A percentile compares a stretch with the other conserved stretches of the same genome.
Conservation (phyloP, 2,329 filamentous ascomycete species). For the Diaporthe eres region DNA sequence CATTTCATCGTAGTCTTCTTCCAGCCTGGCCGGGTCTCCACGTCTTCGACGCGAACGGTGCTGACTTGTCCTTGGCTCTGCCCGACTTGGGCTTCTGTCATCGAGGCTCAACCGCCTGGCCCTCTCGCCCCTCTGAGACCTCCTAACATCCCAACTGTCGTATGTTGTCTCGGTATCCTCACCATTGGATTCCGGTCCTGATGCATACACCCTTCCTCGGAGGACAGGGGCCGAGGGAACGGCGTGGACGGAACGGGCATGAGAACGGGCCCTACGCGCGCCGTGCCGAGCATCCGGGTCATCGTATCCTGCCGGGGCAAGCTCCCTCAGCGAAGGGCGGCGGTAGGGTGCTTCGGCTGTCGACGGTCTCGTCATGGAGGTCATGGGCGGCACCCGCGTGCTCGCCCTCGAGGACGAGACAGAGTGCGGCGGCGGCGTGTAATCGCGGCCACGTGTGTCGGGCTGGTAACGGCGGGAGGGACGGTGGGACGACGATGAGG, state of each 20-base stretch:
- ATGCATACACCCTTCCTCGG: slow-evolving; percentile 53
- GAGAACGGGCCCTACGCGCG: slow-evolving; percentile 49
- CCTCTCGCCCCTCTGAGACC: slow-evolving; percentile 43
- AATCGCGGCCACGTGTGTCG: slow-evolving; percentile 25
- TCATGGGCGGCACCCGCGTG: slow-evolving; percentile 50
- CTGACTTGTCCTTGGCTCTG: slow-evolving; percentile 30
- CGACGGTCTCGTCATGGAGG: slow-evolving; percentile 46
- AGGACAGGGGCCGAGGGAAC: slow-evolving; percentile 55
- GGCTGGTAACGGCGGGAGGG: slow-evolving; percentile 34
- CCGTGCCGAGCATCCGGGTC: slow-evolving; percentile 48
- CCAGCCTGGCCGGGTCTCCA: slow-evolving; percentile 32
- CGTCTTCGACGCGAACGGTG: slow-evolving; percentile 31
- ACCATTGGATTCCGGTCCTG: slow-evolving; percentile 52
- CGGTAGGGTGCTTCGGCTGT: slow-evolving; percentile 43
- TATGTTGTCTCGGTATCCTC: slow-evolving; percentile 55
- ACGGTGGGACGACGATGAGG: slow-evolving; percentile 40
- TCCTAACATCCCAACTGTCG: slow-evolving; percentile 52
- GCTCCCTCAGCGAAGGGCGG: slow-evolving; percentile 41
- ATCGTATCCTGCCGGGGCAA: slow-evolving; percentile 43
- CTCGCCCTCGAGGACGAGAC: slow-evolving; percentile 45
- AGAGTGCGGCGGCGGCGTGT: slow-evolving; percentile 44
- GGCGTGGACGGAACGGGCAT: slow-evolving; percentile 32
- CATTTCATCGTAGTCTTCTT: slow-evolving; percentile 41
- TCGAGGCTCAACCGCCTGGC: slow-evolving; percentile 35
- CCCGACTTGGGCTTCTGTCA: slow-evolving; percentile 35